These are phyloP conservation scores for Cyberlindnera xishuangbannaensis DNA, from an alignment of 805 yeast species.

Conservation along the genomic window DNA sequence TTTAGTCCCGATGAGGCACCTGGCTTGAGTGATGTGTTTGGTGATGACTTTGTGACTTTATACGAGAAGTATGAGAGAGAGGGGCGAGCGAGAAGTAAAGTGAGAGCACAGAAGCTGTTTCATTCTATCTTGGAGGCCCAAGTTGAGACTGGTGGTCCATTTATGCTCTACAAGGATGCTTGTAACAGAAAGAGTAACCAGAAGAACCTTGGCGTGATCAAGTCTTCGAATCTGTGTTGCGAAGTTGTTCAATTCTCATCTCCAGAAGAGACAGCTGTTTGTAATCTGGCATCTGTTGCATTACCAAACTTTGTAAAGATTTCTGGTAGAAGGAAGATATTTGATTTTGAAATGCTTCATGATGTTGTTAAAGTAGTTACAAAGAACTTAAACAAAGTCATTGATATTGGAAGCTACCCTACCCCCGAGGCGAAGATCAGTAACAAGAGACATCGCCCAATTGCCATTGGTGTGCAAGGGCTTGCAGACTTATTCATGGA, in stretches of 20 bases:
- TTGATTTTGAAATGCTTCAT: slow-evolving; percentile 67
- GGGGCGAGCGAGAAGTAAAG: slow-evolving; percentile 55
- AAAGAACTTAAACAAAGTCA: slow-evolving; percentile 71
- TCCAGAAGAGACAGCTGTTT: slow-evolving; percentile 91
- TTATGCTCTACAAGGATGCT: slow-evolving; percentile 89
- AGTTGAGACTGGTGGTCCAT: slow-evolving; percentile 95
- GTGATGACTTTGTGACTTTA: slow-evolving; percentile 71
- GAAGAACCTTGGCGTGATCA: slow-evolving; percentile 85
- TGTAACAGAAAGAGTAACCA: slow-evolving; percentile 87
- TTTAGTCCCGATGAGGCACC: slow-evolving; percentile 89
- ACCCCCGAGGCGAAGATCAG: slow-evolving; percentile 65
- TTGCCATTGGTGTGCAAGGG: slow-evolving; percentile 95
- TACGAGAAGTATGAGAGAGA: slow-evolving; percentile 70
- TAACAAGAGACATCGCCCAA: slow-evolving; percentile 79
- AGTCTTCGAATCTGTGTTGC: slow-evolving; percentile 90
- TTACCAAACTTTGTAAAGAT: slow-evolving; percentile 63
- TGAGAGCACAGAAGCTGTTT: slow-evolving; percentile 91
- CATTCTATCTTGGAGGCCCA: slow-evolving; percentile 83
- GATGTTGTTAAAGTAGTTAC: slow-evolving; percentile 69
- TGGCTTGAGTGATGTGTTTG: slow-evolving; percentile 76
- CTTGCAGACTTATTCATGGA: slow-evolving; percentile 81
- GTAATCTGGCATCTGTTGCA: slow-evolving; percentile 89
- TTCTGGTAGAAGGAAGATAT: slow-evolving; percentile 34
- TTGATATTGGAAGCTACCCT: slow-evolving; percentile 82
- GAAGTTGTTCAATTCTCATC: slow-evolving; percentile 91